Percentiles rank a stretch among this genome's conserved stretches.
Conservation (phyloP, 1,139 yeast genomes). For the Yamadazyma oceani region DNA sequence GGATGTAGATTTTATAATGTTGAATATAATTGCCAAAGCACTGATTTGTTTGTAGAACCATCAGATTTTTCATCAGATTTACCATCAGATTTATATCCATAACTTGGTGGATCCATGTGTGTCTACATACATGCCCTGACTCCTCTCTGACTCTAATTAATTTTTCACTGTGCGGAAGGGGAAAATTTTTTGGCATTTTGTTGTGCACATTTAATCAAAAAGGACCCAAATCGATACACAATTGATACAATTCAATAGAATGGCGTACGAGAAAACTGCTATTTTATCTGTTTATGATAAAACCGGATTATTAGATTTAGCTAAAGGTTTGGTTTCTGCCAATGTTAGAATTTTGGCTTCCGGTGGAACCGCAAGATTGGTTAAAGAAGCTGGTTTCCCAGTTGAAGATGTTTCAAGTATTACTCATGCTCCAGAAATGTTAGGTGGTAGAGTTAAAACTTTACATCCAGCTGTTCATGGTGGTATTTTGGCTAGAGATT, state of each 20-base stretch:
- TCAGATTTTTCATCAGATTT: too few species aligned
- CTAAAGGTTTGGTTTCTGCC: slow-evolving; percentile 87
- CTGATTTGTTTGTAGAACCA: neutral
- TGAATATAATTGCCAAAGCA: slow-evolving; percentile 7
- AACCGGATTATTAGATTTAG: slow-evolving; percentile 92
- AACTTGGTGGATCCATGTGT: too few species aligned
- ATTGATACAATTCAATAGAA: slow-evolving; percentile 7
- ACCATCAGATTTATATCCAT: too few species aligned
- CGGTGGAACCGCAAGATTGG: slow-evolving; percentile 94
- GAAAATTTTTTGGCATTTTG: too few species aligned
- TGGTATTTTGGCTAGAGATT: slow-evolving; percentile 93
- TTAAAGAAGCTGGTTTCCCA: slow-evolving; percentile 97
- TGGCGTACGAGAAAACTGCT: slow-evolving; percentile 70
- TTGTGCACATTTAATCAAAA: too few species aligned
- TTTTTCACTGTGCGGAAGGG: neutral
- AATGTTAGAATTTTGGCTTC: slow-evolving; percentile 92
- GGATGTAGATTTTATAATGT: slow-evolving; percentile 4
- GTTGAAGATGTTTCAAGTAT: slow-evolving; percentile 93
- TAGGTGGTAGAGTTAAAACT: slow-evolving; percentile 97
- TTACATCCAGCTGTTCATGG: slow-evolving; percentile 99
- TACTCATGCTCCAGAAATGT: slow-evolving; percentile 98
- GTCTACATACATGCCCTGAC: too few species aligned
- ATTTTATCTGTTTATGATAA: slow-evolving; percentile 96
- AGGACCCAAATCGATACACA: too few species aligned
- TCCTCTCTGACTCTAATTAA: slow-evolving; percentile 5